Conservation (phyloP, 768 basidiomycete species). For the Tulasnella sp. region DNA sequence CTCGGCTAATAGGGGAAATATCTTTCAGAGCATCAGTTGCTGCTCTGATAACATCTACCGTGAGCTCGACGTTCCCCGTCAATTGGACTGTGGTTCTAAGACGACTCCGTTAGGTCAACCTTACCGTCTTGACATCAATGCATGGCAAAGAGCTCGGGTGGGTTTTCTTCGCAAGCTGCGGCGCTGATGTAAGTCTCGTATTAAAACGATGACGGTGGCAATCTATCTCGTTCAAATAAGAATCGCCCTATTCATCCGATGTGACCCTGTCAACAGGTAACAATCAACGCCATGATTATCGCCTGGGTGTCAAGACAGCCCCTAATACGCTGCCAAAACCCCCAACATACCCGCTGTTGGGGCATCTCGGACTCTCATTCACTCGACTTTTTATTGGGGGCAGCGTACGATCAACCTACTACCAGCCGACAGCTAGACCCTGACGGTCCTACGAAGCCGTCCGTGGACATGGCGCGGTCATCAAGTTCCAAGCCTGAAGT, state of each 20-base stretch:
- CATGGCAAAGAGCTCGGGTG: conserved; percentile 48
- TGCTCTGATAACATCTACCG: conserved; percentile 48
- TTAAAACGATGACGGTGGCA: too few species aligned
- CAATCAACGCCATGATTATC: conserved; percentile 46
- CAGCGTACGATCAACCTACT: background rate
- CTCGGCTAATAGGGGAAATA: background rate
- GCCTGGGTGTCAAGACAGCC: conserved; percentile 44
- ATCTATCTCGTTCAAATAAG: too few species aligned
- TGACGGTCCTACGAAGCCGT: background rate
- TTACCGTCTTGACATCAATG: conserved; percentile 44
- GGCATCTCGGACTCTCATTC: background rate
- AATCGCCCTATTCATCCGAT: background rate
- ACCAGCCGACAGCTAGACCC: background rate
- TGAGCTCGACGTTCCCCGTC: conserved; percentile 29
- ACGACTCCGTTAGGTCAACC: conserved; percentile 37
- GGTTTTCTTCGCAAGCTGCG: conserved; percentile 46
- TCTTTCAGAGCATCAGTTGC: conserved; percentile 43
- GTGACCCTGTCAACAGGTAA: conserved; percentile 37
- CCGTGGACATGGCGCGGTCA: background rate
- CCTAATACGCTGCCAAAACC: background rate
- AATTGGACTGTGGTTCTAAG: background rate
- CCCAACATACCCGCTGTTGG: background rate
- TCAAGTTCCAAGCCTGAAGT: background rate
- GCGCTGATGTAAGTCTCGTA: conserved; percentile 38
- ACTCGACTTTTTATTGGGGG: background rate